phyloP scores from a whole-genome alignment of 2,329 filamentous ascomycete genomes.

The Fusarium austroafricanum region DNA sequence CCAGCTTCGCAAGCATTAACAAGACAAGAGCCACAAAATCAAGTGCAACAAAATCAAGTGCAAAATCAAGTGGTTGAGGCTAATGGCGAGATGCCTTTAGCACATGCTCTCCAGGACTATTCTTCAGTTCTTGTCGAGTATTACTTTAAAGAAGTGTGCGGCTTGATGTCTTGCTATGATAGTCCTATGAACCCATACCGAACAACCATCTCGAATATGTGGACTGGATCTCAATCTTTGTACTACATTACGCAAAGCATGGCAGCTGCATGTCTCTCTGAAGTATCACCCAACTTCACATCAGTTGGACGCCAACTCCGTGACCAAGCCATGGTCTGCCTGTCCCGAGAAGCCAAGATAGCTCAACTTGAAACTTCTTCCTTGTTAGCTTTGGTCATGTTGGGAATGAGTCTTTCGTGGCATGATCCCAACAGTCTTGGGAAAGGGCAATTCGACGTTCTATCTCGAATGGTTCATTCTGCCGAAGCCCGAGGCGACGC shows the following conservation, averaged over 20 bases:
- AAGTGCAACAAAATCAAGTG: background rate
- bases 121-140: conserved; percentile 70
- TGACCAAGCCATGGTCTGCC: conserved; percentile 62
- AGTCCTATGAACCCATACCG: conserved; percentile 71
- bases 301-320: conserved; percentile 60
- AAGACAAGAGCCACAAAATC: conserved; percentile 4
- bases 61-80: conserved; percentile 1
- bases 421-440: conserved; percentile 67
- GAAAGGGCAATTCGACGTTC: conserved; percentile 32
- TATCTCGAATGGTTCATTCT: conserved; percentile 30
- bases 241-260: conserved; percentile 73
- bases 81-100: conserved; percentile 22
- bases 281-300: conserved; percentile 60
- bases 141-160: conserved; percentile 72
- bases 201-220: conserved; percentile 67
- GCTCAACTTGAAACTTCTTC: conserved; percentile 62
- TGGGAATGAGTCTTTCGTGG: conserved; percentile 70
- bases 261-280: conserved; percentile 70
- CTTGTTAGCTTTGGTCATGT: conserved; percentile 67
- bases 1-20: background rate
- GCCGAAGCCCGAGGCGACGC: conserved; percentile 12
- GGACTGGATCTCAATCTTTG: conserved; percentile 68
- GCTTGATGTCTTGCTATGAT: conserved; percentile 73
- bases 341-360: conserved; percentile 62
- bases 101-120: conserved; percentile 50